Evolutionary conservation across 169 alveolate genomes (phyloP).

Genomic region (Eimeria praecox): DNA sequence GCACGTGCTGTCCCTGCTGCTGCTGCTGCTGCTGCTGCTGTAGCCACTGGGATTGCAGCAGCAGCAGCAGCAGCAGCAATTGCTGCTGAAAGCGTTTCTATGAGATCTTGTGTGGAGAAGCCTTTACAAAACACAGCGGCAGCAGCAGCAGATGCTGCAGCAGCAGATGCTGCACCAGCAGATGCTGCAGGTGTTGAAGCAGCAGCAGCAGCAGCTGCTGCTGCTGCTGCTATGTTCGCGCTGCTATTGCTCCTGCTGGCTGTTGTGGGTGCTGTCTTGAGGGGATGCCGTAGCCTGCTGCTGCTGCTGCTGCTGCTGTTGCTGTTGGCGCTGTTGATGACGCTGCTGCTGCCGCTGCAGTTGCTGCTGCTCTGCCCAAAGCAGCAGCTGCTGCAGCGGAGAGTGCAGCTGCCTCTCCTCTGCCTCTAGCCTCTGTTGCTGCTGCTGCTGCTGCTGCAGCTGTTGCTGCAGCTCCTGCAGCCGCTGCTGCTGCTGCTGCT

Average conservation of each 20-base stretch:
- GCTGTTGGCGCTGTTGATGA: neutral
- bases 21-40: neutral
- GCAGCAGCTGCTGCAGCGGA: neutral
- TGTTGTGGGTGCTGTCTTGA: neutral
- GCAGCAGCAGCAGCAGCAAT: neutral
- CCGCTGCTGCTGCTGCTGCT: slow-evolving; percentile 47
- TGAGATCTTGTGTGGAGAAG: no score
- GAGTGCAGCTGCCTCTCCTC: neutral
- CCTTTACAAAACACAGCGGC: no score
- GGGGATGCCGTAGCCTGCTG: neutral
- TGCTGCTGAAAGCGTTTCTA: neutral
- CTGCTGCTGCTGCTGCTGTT: slow-evolving; percentile 2
- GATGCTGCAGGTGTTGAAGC: neutral
- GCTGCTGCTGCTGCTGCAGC: slow-evolving; percentile 17
- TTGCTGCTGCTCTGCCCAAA: no score
- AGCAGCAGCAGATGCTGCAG: neutral
- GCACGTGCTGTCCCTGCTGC: neutral
- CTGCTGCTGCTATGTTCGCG: neutral
- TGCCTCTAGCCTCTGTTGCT: neutral
- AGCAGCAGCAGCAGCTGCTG: neutral
- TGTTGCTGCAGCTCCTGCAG: slow-evolving; percentile 9
- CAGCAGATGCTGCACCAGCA: neutral
- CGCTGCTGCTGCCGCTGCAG: neutral
- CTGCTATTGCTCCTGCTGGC: slow-evolving; percentile 15
- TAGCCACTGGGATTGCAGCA: neutral